Evolutionary conservation across 495 filamentous ascomycete species (phyloP).

Genomic region (Talaromyces borbonicus): DNA sequence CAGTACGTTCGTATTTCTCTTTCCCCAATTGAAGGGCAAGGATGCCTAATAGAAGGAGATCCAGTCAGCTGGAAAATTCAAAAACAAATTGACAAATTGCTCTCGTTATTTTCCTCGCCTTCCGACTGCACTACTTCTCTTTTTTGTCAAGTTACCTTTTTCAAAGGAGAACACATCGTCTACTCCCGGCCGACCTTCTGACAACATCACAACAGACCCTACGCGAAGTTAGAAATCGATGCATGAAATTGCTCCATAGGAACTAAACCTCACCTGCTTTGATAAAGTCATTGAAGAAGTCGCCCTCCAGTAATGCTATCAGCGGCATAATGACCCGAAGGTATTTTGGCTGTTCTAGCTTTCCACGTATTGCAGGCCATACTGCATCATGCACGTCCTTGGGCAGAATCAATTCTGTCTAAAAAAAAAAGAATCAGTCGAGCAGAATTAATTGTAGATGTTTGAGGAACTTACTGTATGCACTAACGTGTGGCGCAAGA

Average conservation of each 20-base stretch:
- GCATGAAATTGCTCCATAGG: not conserved
- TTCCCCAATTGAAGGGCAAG: conserved; percentile 72
- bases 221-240: not conserved
- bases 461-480: conserved; percentile 50
- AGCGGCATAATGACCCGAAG: conserved; percentile 67
- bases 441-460: not conserved
- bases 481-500: conserved; percentile 60
- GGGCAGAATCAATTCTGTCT: conserved; percentile 72
- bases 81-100: no score
- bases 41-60: conserved; percentile 37
- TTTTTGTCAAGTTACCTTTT: conserved; percentile 43
- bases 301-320: conserved; percentile 55
- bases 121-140: not conserved
- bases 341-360: conserved; percentile 41
- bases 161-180: conserved; percentile 70
- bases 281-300: conserved; percentile 81
- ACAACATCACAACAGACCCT: conserved; percentile 90
- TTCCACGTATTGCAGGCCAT: conserved; percentile 39
- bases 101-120: not conserved
- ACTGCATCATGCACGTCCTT: conserved; percentile 52
- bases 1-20: conserved; percentile 76
- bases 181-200: conserved; percentile 68
- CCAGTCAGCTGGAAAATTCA: not conserved
- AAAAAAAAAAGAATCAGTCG: not conserved
- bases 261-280: conserved; percentile 55